These are phyloP conservation scores for Talaromyces wortmannii DNA, from an alignment of 495 filamentous ascomycete species.

Conservation along the genomic window DNA sequence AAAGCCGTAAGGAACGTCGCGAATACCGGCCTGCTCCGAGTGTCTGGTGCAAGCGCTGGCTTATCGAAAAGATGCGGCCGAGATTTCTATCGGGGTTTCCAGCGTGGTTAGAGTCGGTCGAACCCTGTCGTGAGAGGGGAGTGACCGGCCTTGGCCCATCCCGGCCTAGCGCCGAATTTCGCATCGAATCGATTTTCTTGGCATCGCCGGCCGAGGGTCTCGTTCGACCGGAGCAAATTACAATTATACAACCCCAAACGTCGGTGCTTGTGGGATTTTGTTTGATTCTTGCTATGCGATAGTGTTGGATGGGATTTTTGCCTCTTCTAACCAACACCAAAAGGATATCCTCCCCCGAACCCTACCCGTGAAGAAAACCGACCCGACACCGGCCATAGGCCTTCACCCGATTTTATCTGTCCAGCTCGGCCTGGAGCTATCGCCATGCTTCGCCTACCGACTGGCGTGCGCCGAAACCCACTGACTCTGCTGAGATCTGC, in stretches of 20 bases:
- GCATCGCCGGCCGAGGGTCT: neutral
- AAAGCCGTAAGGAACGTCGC: no score
- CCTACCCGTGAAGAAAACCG: no score
- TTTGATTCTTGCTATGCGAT: no score
- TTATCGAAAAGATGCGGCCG: neutral
- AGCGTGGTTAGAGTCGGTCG: neutral
- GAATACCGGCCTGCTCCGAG: no score
- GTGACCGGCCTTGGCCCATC: constrained; percentile 2
- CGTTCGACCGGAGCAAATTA: no score
- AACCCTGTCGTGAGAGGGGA: neutral
- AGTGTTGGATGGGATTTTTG: no score
- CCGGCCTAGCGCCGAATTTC: constrained; percentile 2
- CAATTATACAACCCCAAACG: no score
- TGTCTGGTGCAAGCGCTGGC: no score
- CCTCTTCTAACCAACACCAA: no score
- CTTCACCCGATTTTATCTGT: neutral
- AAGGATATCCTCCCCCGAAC: no score
- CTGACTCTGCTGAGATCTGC: neutral
- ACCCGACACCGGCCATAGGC: neutral
- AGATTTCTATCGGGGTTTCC: neutral
- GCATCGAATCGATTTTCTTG: neutral
- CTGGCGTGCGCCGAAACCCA: neutral
- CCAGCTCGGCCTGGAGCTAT: constrained; percentile 5
- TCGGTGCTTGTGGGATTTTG: no score
- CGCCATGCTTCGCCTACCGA: constrained; percentile 5